Conservation (phyloP, 495 filamentous ascomycete genomes). For the Cercophora scortea region DNA sequence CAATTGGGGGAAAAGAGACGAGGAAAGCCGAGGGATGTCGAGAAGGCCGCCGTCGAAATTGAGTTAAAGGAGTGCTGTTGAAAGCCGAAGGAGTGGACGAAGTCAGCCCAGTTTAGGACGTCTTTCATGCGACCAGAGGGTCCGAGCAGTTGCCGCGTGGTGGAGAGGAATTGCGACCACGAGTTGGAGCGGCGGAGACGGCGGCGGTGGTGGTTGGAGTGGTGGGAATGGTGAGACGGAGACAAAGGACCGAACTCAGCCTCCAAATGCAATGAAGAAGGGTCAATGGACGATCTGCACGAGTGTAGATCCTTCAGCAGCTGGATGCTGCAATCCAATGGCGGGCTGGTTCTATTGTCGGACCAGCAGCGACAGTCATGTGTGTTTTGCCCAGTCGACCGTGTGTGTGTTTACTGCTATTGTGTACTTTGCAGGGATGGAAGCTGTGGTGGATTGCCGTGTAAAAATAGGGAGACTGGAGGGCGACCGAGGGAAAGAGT, state of each 20-base stretch:
- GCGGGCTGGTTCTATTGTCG: neutral
- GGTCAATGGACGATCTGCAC: neutral
- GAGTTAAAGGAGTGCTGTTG: conserved; percentile 3
- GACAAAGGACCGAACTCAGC: conserved; percentile 1
- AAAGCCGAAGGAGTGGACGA: conserved; percentile 10
- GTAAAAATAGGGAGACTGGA: too few relatives aligned
- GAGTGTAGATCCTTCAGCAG: neutral
- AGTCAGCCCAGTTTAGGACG: conserved; percentile 6
- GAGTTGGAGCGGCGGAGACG: neutral
- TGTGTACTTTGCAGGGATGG: too few relatives aligned
- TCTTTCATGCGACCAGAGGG: conserved; percentile 18
- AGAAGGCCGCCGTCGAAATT: neutral
- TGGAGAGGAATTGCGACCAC: neutral
- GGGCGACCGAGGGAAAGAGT: too few relatives aligned
- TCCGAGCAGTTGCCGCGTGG: conserved; percentile 1
- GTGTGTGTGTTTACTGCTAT: too few relatives aligned
- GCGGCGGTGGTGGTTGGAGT: neutral
- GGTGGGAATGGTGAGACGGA: conserved; percentile 9
- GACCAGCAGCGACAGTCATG: neutral
- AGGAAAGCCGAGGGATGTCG: neutral
- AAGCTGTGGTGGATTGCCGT: too few relatives aligned
- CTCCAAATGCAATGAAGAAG: neutral
- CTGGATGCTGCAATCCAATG: conserved; percentile 1
- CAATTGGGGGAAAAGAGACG: neutral
- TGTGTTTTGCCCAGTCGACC: too few relatives aligned